Conservation (phyloP, 805 yeast genomes). For the Vanderwaltozyma polyspora region DNA sequence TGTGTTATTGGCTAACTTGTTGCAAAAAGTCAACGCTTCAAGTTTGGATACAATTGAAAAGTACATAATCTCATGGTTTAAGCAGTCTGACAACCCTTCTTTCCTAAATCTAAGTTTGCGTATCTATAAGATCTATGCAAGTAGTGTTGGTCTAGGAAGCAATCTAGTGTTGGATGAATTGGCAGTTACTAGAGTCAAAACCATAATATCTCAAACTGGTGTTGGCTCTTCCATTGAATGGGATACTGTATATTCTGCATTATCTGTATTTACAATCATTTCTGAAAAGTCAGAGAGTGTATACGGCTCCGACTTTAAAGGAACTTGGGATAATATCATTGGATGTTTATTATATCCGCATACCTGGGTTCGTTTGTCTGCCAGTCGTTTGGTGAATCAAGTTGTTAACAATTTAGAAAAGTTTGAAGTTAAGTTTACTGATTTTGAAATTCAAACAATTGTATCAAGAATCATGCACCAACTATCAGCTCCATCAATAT, state of each 20-base stretch:
- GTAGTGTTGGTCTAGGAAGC: conserved; percentile 34
- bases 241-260: conserved; percentile 65
- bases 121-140: conserved; percentile 51
- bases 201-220: conserved; percentile 27
- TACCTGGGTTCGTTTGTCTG: conserved; percentile 72
- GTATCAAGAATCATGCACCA: conserved; percentile 64
- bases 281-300: conserved; percentile 28
- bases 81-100: conserved; percentile 38
- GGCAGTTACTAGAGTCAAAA: conserved; percentile 28
- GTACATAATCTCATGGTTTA: conserved; percentile 49
- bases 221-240: conserved; percentile 45
- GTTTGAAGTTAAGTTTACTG: conserved; percentile 27
- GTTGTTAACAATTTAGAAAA: conserved; percentile 34
- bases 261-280: conserved; percentile 39
- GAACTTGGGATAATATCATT: conserved; percentile 42
- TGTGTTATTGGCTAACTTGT: conserved; percentile 42
- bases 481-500: conserved; percentile 64
- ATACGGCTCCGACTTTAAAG: conserved; percentile 24
- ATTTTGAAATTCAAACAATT: conserved; percentile 50
- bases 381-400: conserved; percentile 48
- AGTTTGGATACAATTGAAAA: conserved; percentile 28
- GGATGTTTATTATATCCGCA: conserved; percentile 70
- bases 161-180: conserved; percentile 32
- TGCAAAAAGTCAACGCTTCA: conserved; percentile 36
- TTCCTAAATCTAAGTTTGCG: conserved; percentile 66